Percentiles rank a stretch among this genome's conserved stretches.
phyloP scores from a whole-genome alignment of 2,329 filamentous ascomycete species.

The Neopestalotiopsis rosae region DNA sequence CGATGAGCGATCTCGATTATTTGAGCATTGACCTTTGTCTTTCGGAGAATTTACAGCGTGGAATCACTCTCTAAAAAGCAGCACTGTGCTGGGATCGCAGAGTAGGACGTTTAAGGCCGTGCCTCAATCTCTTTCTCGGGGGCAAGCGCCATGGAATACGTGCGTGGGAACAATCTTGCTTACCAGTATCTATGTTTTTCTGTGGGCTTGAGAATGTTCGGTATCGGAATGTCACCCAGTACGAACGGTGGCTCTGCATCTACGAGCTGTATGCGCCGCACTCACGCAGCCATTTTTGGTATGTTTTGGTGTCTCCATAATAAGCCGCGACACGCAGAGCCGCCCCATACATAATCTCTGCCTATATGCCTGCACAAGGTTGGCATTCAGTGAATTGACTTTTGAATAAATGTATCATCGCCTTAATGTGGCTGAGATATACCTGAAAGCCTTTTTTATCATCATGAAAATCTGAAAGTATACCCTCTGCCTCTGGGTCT shows the following conservation, averaged over 20 bases:
- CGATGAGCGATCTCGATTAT: background rate
- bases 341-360: background rate
- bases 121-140: background rate
- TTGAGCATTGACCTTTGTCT: background rate
- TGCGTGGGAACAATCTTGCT: background rate
- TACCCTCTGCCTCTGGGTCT: no score
- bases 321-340: background rate
- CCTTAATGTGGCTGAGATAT: no score
- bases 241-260: background rate
- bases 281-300: background rate
- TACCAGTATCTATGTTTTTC: background rate
- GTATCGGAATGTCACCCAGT: background rate
- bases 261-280: background rate
- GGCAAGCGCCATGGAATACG: background rate
- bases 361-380: background rate
- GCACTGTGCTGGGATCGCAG: background rate
- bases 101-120: background rate
- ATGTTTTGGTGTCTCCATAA: background rate
- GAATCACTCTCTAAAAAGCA: background rate
- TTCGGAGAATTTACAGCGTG: background rate
- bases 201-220: background rate
- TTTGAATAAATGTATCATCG: no score
- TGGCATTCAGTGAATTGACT: no score
- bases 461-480: no score
- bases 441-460: no score